Conservation (phyloP, 148 eudicot species). For the Chenopodium berlandieri region DNA sequence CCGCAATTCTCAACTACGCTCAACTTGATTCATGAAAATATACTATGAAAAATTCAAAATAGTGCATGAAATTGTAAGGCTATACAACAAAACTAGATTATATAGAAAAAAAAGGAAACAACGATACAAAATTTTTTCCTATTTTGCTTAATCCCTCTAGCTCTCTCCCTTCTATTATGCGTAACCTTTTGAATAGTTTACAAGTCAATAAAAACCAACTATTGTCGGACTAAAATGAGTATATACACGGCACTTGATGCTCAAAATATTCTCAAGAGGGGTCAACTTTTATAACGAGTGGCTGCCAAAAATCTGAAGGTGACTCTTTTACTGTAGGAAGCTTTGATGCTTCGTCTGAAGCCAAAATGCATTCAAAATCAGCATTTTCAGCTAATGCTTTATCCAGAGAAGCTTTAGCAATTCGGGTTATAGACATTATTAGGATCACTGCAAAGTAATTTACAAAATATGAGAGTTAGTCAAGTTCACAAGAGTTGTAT, state of each 20-base stretch:
- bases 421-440: conserved; percentile 55
- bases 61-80: neutral
- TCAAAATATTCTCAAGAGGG: conserved; percentile 37
- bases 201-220: neutral
- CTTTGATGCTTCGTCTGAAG: conserved; percentile 29
- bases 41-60: neutral
- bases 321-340: conserved; percentile 42
- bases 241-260: conserved; percentile 32
- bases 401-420: conserved; percentile 79
- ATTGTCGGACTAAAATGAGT: neutral
- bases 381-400: conserved; percentile 72
- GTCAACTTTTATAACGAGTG: conserved; percentile 63
- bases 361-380: conserved; percentile 40
- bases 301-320: conserved; percentile 50
- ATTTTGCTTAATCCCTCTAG: neutral
- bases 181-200: neutral
- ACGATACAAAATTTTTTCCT: neutral
- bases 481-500: neutral
- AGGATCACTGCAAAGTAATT: conserved; percentile 46
- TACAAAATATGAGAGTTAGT: neutral
- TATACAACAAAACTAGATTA: conserved; percentile 2
- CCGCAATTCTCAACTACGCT: too few species aligned
- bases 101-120: neutral
- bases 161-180: neutral
- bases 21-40: too few species aligned